Evolutionary conservation across 306 rosid species (phyloP).

Genomic region (Trifolium repens): DNA sequence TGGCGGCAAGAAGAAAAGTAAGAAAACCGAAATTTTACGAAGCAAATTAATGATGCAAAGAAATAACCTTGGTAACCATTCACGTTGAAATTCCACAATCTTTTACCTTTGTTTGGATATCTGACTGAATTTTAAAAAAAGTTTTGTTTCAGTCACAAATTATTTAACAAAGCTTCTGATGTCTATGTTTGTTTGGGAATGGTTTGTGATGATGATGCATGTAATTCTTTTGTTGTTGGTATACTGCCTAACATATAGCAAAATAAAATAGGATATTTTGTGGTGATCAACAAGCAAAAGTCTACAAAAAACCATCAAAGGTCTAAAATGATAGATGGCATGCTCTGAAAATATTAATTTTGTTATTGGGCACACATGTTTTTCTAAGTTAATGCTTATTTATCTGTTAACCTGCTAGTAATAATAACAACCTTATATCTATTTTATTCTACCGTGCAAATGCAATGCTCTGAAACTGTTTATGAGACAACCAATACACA

Average conservation of each 20-base stretch:
- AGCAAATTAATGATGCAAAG: constrained; percentile 30
- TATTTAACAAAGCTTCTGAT: neutral
- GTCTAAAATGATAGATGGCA: constrained; percentile 8
- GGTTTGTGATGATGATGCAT: constrained; percentile 19
- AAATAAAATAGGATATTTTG: constrained; percentile 18
- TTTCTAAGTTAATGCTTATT: constrained; percentile 16
- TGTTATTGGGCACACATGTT: neutral
- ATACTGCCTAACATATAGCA: neutral
- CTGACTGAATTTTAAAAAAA: constrained; percentile 26
- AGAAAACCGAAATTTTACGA: neutral
- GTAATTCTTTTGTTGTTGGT: constrained; percentile 13
- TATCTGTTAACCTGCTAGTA: constrained; percentile 23
- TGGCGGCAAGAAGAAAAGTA: constrained; percentile 6
- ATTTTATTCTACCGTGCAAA: neutral
- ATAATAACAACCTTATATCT: constrained; percentile 9
- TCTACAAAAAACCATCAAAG: neutral
- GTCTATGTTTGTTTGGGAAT: constrained; percentile 27
- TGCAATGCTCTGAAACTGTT: constrained; percentile 27
- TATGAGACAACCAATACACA: neutral
- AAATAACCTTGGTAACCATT: constrained; percentile 10
- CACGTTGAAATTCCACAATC: constrained; percentile 13
- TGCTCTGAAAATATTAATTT: constrained; percentile 15
- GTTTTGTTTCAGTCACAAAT: constrained; percentile 21
- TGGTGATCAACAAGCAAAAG: neutral
- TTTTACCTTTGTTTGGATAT: constrained; percentile 17